Percentiles rank a stretch among this genome's conserved stretches.
These are phyloP conservation scores for Suillus luteus DNA, from an alignment of 768 basidiomycete species.

Conservation along the genomic window DNA sequence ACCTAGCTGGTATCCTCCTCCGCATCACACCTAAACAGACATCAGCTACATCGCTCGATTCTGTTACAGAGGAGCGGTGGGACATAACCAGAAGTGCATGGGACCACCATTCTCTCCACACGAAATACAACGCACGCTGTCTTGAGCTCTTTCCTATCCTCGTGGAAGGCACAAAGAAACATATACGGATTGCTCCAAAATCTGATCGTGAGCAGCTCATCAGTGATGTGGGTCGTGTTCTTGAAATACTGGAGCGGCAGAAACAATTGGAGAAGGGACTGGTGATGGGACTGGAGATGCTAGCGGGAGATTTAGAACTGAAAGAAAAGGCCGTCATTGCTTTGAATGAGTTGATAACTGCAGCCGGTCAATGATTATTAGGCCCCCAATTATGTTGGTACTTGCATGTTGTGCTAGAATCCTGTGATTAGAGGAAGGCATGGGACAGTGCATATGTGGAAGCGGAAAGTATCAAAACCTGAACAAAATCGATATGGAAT, in stretches of 20 bases:
- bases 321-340: background rate
- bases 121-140: background rate
- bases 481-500: background rate
- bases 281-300: background rate
- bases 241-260: background rate
- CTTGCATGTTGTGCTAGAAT: background rate
- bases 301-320: background rate
- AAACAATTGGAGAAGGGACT: background rate
- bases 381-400: background rate
- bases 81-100: background rate
- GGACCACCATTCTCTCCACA: background rate
- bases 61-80: background rate
- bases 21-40: background rate
- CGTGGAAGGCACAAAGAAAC: background rate
- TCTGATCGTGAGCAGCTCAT: background rate
- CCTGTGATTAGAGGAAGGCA: background rate
- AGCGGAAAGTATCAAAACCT: background rate
- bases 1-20: background rate
- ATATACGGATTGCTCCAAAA: background rate
- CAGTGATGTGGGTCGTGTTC: background rate
- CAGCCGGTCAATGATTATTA: background rate
- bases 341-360: background rate
- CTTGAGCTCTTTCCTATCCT: background rate
- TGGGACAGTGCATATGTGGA: background rate
- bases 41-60: background rate